A percentile compares a stretch with the other conserved stretches of the same genome.
Evolutionary conservation across 768 basidiomycete genomes (phyloP).

Genomic region (Tylopilus sp.): DNA sequence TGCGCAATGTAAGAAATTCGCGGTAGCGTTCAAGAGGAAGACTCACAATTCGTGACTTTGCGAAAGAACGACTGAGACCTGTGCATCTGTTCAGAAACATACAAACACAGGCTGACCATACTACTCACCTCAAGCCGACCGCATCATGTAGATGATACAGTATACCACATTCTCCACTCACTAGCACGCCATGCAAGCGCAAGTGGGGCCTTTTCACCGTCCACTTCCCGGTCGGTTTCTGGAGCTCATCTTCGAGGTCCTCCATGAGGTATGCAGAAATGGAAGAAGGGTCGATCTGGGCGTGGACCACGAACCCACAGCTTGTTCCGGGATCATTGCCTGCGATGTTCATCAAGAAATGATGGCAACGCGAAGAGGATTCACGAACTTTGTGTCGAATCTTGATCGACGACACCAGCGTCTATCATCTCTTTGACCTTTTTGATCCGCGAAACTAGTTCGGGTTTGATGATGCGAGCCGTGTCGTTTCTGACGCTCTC

Average conservation of each 20-base stretch:
- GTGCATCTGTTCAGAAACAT: not conserved
- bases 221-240: conserved; percentile 68
- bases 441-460: conserved; percentile 54
- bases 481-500: conserved; percentile 53
- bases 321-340: conserved; percentile 45
- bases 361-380: not conserved
- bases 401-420: conserved; percentile 57
- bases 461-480: conserved; percentile 53
- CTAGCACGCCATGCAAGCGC: conserved; percentile 56
- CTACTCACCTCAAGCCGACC: conserved; percentile 61
- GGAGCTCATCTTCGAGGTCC: conserved; percentile 71
- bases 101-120: not conserved
- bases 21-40: not conserved
- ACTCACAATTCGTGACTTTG: conserved; percentile 65
- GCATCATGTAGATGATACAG: conserved; percentile 64
- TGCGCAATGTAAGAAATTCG: conserved; percentile 4
- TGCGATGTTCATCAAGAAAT: conserved; percentile 19
- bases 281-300: conserved; percentile 55
- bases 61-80: conserved; percentile 67
- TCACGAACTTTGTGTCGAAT: conserved; percentile 35
- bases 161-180: conserved; percentile 81
- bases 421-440: conserved; percentile 64
- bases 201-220: conserved; percentile 57
- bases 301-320: conserved; percentile 66
- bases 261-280: conserved; percentile 56